phyloP scores from a whole-genome alignment of 768 basidiomycete genomes.

The Polyporus arcularius region DNA sequence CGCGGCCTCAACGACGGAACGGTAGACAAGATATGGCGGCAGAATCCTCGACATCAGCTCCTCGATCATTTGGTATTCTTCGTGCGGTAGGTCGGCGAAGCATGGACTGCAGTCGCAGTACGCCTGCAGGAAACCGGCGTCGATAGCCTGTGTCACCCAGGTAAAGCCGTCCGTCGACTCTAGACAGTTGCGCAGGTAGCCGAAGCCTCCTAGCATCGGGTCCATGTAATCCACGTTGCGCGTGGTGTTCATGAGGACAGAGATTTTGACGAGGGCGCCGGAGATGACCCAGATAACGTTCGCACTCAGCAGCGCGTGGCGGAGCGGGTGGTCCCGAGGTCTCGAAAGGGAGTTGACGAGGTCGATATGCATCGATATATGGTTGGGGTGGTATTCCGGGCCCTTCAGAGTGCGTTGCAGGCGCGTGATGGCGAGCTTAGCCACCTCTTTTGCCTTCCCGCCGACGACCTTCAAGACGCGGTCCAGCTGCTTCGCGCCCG shows the following conservation, averaged over 20 bases:
- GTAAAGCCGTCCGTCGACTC: conserved; percentile 41
- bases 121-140: conserved; percentile 35
- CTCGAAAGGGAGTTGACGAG: conserved; percentile 36
- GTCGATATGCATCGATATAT: conserved; percentile 31
- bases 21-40: conserved; percentile 40
- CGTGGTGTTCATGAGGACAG: conserved; percentile 23
- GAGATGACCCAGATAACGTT: conserved; percentile 34
- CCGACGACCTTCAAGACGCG: conserved; percentile 32
- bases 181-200: conserved; percentile 37
- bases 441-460: conserved; percentile 30
- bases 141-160: conserved; percentile 36
- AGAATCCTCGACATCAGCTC: conserved; percentile 31
- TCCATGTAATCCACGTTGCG: conserved; percentile 24
- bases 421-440: conserved; percentile 32
- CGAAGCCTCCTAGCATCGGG: conserved; percentile 32
- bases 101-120: conserved; percentile 32
- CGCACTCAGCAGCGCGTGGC: conserved; percentile 34
- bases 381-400: conserved; percentile 21
- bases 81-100: conserved; percentile 29
- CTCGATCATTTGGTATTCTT: conserved; percentile 34
- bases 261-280: conserved; percentile 33
- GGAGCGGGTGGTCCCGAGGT: conserved; percentile 30
- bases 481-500: conserved; percentile 25
- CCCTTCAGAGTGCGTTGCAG: conserved; percentile 27
- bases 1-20: conserved; percentile 36